Base-by-base conservation (phyloP, 2,329 filamentous ascomycete genomes). In the Lachnum nothofagi region DNA sequence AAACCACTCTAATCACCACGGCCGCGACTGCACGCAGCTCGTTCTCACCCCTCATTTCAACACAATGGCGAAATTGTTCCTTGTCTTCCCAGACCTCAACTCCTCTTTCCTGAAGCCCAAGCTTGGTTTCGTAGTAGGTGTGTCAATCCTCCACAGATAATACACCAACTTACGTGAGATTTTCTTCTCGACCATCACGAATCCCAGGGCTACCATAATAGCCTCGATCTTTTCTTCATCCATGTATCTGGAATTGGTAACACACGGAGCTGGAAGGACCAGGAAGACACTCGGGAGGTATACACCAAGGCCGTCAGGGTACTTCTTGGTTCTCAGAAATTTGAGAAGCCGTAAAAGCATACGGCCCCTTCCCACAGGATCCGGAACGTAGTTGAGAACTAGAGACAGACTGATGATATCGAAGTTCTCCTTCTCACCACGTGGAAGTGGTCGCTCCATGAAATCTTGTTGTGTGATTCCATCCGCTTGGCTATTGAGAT, bases 341-440 rank as follows among this genome's bases (percentile, higher is more conserved):
- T 78, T 69, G 12, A 85, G 74, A 27, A 85, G 90, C 34, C 87
- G 80, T 44, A 78, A 74, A 45, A 98, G 77, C 93, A 98, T 98
- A 49, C 87, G 79, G 2, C 93, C 93, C 59, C 91, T 79, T 4
- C 76, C 78, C 25, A 70, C 70, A 3, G 89, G 78, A 58, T 91
- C 83, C 0, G 91, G 88, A 3, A 97, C 91, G 63, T 90, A 98
- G 67, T 98, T 98, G 54, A 98, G 75, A 4, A 98, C 93, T 45
- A 98, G 72, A 7, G 90, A 95, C 20, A 98, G 74, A 42, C 90
- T 95, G 61, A 98, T 85, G 44, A 97, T 80, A 65, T 98, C 88
- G 65, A 97, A 97, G 19, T 73, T 73, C 34, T 90, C 82, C 0
- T 71, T 67, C 5, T 77, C 72, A 19, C 75, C 66, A 4, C 64